Evolutionary conservation across 129 eudicot genomes (phyloP).

Genomic region (Apium graveolens): DNA sequence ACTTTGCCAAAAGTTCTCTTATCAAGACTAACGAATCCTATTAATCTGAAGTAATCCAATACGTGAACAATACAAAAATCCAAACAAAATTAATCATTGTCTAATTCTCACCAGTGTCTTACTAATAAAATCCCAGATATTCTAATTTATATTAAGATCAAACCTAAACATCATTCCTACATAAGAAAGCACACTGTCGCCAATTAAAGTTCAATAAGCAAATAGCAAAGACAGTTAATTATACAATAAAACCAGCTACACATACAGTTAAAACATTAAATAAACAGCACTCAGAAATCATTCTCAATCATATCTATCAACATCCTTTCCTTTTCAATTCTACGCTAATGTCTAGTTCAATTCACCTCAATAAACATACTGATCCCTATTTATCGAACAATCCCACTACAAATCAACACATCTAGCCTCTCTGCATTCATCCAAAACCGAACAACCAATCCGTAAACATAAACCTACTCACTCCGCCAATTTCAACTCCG

Average conservation of each 20-base stretch:
- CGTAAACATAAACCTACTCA: constrained; percentile 15
- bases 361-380: neutral
- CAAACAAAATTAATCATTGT: neutral
- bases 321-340: neutral
- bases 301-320: neutral
- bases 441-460: neutral
- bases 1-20: neutral
- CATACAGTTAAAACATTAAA: neutral
- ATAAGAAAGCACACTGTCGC: neutral
- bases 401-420: neutral
- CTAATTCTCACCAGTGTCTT: neutral
- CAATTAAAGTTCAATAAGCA: neutral
- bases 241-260: neutral
- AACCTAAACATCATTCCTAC: neutral
- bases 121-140: neutral
- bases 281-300: neutral
- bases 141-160: neutral
- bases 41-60: neutral
- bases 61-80: neutral
- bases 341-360: neutral
- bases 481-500: constrained; percentile 12
- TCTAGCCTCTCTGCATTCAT: neutral
- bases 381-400: neutral
- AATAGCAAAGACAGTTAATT: neutral
- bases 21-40: neutral